These are phyloP conservation scores for Hymenoscyphus repandus DNA, from an alignment of 2,329 filamentous ascomycete genomes.

Conservation along the genomic window DNA sequence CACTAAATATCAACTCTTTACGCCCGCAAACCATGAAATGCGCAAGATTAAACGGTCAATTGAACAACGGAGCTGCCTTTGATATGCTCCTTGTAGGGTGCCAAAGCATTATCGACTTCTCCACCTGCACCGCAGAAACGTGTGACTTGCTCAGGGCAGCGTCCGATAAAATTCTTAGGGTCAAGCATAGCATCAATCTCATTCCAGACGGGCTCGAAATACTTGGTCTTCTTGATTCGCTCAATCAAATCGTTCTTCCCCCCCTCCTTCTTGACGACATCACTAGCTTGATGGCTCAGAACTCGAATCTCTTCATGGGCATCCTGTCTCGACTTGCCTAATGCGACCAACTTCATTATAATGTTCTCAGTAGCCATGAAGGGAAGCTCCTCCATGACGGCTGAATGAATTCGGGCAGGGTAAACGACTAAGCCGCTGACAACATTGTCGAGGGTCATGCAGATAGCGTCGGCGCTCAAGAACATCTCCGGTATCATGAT, in stretches of 20 bases:
- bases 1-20: too few species aligned
- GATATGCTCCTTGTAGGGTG: constrained; percentile 38
- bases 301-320: constrained; percentile 85
- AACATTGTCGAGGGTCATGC: constrained; percentile 64
- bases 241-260: constrained; percentile 77
- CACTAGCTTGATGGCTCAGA: constrained; percentile 68
- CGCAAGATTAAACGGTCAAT: constrained; percentile 15
- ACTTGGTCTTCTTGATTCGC: constrained; percentile 65
- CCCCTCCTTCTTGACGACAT: constrained; percentile 68
- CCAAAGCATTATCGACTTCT: constrained; percentile 42
- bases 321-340: constrained; percentile 70
- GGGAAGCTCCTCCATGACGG: constrained; percentile 70
- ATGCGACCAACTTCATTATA: constrained; percentile 71
- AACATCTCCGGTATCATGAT: constrained; percentile 64
- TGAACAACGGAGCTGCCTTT: constrained; percentile 20
- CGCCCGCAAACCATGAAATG: too few species aligned
- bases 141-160: constrained; percentile 48
- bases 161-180: constrained; percentile 54
- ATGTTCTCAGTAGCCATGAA: constrained; percentile 76
- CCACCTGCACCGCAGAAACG: constrained; percentile 42
- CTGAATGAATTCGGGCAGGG: constrained; percentile 62
- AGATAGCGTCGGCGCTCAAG: constrained; percentile 62
- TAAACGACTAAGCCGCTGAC: constrained; percentile 62
- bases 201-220: constrained; percentile 65
- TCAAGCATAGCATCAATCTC: constrained; percentile 66